Evolutionary conservation across 768 basidiomycete species (phyloP).

Genomic region (Suillus subalutaceus): DNA sequence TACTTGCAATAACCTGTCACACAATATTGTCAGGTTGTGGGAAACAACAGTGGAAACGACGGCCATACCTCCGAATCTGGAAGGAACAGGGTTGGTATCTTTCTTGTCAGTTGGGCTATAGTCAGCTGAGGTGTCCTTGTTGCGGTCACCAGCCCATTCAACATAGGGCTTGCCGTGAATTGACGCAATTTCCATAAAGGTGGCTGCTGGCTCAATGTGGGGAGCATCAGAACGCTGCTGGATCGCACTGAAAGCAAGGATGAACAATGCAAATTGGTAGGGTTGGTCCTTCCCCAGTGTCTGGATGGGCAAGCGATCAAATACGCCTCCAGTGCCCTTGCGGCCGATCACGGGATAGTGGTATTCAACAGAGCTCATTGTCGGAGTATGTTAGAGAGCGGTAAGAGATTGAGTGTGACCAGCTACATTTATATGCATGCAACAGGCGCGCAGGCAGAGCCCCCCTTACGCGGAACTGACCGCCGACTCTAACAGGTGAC

Average conservation of each 20-base stretch:
- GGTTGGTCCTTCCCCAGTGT: slow-evolving; percentile 22
- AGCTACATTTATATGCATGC: background rate
- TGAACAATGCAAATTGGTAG: slow-evolving; percentile 30
- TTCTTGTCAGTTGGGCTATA: slow-evolving; percentile 25
- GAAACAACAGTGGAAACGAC: background rate
- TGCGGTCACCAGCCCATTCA: slow-evolving; percentile 28
- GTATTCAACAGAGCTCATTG: slow-evolving; percentile 8
- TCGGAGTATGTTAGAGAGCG: background rate
- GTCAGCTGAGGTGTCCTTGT: slow-evolving; percentile 19
- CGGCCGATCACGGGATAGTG: slow-evolving; percentile 27
- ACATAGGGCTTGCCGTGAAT: slow-evolving; percentile 30
- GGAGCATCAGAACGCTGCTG: slow-evolving; percentile 13
- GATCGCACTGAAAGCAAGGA: slow-evolving; percentile 23
- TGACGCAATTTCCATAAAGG: slow-evolving; percentile 26
- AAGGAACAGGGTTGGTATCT: slow-evolving; percentile 28
- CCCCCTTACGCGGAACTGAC: background rate
- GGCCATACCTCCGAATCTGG: slow-evolving; percentile 28
- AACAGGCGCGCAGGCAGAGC: background rate
- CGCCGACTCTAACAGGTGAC: background rate
- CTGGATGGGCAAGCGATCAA: slow-evolving; percentile 28
- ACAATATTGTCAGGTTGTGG: background rate
- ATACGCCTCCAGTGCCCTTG: slow-evolving; percentile 16
- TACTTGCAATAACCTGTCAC: slow-evolving; percentile 32
- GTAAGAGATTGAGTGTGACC: no score
- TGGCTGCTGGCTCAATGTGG: slow-evolving; percentile 13